Percentiles rank a stretch among this genome's conserved stretches.
These are phyloP conservation scores for Talaromyces sp. DNA, from an alignment of 2,329 filamentous ascomycete species.

Conservation along the genomic window DNA sequence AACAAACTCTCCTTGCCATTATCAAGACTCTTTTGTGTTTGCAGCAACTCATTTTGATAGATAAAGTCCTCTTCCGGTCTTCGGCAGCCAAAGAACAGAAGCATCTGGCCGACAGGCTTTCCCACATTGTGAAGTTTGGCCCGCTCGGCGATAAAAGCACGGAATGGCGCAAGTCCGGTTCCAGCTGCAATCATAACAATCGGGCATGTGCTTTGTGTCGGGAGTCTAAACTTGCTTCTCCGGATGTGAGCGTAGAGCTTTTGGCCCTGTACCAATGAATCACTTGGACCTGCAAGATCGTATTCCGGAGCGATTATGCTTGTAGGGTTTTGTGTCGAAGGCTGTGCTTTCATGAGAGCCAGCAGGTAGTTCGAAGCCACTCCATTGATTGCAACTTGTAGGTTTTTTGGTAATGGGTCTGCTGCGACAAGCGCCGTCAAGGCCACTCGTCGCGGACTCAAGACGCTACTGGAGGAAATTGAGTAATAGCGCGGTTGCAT, in stretches of 20 bases:
- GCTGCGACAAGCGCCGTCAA: constrained; percentile 15
- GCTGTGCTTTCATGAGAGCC: not conserved
- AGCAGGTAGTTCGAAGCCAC: constrained; percentile 10
- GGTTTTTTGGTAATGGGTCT: not conserved
- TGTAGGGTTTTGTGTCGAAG: not conserved
- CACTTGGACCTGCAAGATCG: not conserved
- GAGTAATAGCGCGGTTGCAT: constrained; percentile 21
- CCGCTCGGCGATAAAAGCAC: not conserved
- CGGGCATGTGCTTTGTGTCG: not conserved
- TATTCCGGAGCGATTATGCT: not conserved
- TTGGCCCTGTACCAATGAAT: constrained; percentile 7
- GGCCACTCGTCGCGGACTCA: constrained; percentile 13
- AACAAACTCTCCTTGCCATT: not conserved
- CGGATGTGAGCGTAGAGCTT: constrained; percentile 7
- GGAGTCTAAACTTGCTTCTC: constrained; percentile 15
- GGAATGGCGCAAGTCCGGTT: constrained; percentile 6
- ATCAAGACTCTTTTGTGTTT: not conserved
- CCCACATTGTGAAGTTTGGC: not conserved
- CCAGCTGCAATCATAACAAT: constrained; percentile 6
- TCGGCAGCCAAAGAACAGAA: constrained; percentile 5
- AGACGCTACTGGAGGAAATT: constrained; percentile 18
- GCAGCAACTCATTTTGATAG: not conserved
- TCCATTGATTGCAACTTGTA: not conserved
- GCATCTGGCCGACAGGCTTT: not conserved
- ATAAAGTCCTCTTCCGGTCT: not conserved